These are phyloP conservation scores for Aphanomyces astaci DNA, from an alignment of 352 stramenopile species.

Conservation along the genomic window DNA sequence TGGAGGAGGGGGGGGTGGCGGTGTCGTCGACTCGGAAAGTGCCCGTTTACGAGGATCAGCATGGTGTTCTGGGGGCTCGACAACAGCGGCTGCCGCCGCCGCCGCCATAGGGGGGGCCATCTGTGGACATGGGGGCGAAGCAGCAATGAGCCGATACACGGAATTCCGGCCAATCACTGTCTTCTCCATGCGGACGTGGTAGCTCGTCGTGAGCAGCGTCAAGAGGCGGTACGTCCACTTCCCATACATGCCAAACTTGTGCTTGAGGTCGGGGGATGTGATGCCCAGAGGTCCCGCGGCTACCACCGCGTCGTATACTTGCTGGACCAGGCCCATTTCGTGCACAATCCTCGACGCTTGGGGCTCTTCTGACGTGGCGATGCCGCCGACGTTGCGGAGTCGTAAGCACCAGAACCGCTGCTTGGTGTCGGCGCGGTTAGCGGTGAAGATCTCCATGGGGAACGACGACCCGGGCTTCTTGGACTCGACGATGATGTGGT, in stretches of 20 bases:
- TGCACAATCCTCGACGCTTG: background rate
- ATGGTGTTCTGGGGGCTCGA: background rate
- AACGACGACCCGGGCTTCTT: background rate
- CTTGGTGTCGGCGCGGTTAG: background rate
- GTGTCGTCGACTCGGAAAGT: background rate
- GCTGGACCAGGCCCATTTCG: background rate
- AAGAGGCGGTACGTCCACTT: conserved; percentile 13
- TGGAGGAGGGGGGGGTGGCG: background rate
- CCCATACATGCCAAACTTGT: background rate
- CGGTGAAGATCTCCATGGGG: conserved; percentile 16
- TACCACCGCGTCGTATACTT: background rate
- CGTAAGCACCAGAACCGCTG: conserved; percentile 7
- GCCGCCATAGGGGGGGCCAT: background rate
- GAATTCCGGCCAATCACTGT: conserved; percentile 15
- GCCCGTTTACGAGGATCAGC: too few relatives aligned
- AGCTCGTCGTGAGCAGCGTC: background rate
- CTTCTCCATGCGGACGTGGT: conserved; percentile 14
- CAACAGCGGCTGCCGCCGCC: background rate
- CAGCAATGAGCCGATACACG: background rate
- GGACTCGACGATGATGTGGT: conserved; percentile 15
- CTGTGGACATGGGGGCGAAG: too few relatives aligned
- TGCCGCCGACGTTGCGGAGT: background rate
- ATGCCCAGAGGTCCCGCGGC: background rate
- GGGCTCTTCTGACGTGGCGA: background rate
- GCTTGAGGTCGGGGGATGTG: conserved; percentile 5